Base-by-base conservation (phyloP, 495 filamentous ascomycete species). In the Trichoderma orchidacearum region DNA sequence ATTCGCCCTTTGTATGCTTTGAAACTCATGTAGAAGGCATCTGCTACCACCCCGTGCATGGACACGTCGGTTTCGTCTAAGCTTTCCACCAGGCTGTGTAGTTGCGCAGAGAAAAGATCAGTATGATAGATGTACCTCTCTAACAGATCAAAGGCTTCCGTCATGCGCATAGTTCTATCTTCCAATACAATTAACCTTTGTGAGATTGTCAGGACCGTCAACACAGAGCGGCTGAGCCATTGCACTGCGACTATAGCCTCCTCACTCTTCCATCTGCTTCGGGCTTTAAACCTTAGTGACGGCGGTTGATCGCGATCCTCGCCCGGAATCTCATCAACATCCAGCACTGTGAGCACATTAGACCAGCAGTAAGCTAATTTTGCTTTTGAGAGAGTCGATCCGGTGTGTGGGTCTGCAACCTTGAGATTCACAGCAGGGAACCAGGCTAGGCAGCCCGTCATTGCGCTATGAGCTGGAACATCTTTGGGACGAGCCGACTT, bases 341-440 rank as follows among this genome's bases (percentile, higher is more conserved):
- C 94, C 25, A 97, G 66, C 18, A 97, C 84, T 0, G 92, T 96
- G 57, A 99, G 73, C 29, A 97, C 81, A 63, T 96, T 96, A 11
- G 91, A 96, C 94, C 93, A 99, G 64, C 89, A 95, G 69, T 97
- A 99, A 1, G 88, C 90, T n/a, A 99, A 76, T 66, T 96, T 97
- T 45, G 85, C 83, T 63, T 82, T 82, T 15, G 87, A 89, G 31
- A 80, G 69, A 27, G 74, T 68, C 56, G 71, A 75, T 3, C 73
- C 77, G 18, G 77, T 76, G 21, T 66, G 64, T 0, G 80, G 71
- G 51, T 86, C 83, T 36, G 81, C 78, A 25, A 82, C 80, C 68
- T 96, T 98, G 35, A 97, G 71, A 62, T 87, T 93, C 53, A 96
- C 93, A 3, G 90, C 88, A 4, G 93, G 93, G 68, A 97, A 99